A percentile compares a stretch with the other conserved stretches of the same genome.
phyloP scores from a whole-genome alignment of 768 basidiomycete species.

The Trametes cinnabarina region DNA sequence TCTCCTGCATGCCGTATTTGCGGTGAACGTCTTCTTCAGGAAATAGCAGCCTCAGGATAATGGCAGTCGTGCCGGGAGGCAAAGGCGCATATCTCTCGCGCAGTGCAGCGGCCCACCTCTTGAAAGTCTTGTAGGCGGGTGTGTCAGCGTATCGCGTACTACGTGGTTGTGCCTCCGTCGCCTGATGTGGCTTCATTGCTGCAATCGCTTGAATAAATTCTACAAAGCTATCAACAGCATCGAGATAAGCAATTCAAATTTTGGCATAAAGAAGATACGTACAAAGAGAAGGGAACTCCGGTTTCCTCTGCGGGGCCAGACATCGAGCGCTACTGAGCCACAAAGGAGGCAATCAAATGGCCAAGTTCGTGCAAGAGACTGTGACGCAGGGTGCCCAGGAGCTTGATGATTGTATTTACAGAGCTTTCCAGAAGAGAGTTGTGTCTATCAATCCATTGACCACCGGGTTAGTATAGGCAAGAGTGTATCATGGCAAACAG shows the following conservation, averaged over 20 bases:
- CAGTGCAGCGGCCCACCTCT: conserved; percentile 21
- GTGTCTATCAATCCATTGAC: too few relatives aligned
- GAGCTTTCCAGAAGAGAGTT: too few relatives aligned
- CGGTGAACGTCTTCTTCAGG: conserved; percentile 75
- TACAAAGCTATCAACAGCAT: conserved; percentile 15
- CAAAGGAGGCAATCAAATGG: not conserved
- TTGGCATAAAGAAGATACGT: not conserved
- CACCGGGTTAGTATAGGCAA: too few relatives aligned
- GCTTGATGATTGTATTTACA: too few relatives aligned
- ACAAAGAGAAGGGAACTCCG: conserved; percentile 19
- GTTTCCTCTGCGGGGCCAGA: not conserved
- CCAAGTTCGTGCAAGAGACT: too few relatives aligned
- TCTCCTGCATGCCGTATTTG: conserved; percentile 73
- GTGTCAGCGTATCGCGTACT: conserved; percentile 5
- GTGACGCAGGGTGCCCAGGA: too few relatives aligned
- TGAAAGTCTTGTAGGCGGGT: conserved; percentile 17
- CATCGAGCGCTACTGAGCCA: not conserved
- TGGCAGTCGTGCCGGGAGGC: conserved; percentile 46
- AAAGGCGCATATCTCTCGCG: conserved; percentile 19
- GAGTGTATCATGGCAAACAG: too few relatives aligned
- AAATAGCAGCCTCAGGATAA: conserved; percentile 75
- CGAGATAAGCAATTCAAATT: too few relatives aligned
- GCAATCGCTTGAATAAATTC: conserved; percentile 18
- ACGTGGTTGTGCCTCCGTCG: conserved; percentile 2
- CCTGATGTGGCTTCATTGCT: conserved; percentile 11